phyloP scores from a whole-genome alignment of 2,329 filamentous ascomycete species.

The Fusarium subtropicale region DNA sequence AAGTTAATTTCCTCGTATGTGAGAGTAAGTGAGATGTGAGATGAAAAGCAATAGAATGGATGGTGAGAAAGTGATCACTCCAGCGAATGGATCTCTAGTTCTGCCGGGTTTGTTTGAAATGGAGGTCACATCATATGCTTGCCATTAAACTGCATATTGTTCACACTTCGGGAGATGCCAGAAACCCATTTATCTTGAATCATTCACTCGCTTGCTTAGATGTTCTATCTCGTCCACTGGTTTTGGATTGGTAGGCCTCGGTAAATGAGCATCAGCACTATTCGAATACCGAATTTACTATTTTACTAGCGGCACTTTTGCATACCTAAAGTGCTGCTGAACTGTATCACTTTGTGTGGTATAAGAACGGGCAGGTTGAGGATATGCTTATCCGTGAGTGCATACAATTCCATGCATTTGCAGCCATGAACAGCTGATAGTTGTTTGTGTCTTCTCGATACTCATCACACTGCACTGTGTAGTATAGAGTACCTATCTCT shows the following conservation, averaged over 20 bases:
- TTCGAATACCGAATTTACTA: conserved; percentile 3
- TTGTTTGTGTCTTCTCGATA: not conserved
- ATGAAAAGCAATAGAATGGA: not conserved
- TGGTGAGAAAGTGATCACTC: not conserved
- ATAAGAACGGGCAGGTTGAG: not conserved
- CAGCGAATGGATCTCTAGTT: not conserved
- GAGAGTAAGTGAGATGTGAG: not conserved
- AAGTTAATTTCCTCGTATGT: not conserved
- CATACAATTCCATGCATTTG: not conserved
- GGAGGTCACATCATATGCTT: not conserved
- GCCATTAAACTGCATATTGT: not conserved
- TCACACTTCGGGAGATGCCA: not conserved
- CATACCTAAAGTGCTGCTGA: not conserved
- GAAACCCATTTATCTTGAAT: conserved; percentile 8
- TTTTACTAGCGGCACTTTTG: conserved; percentile 30
- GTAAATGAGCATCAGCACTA: conserved; percentile 39
- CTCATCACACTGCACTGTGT: not conserved
- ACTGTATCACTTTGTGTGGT: not conserved
- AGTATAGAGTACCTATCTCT: not conserved
- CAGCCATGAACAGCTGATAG: not conserved
- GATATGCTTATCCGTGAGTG: not conserved
- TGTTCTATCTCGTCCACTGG: conserved; percentile 9
- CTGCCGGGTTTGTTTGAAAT: not conserved
- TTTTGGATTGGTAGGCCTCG: conserved; percentile 27
- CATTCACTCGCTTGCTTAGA: not conserved